phyloP scores from a whole-genome alignment of 345 rosid species.

The Brassica napus region Da-Ae NC_063446.1:2895501-2896000 shows the following conservation, averaged over 20 bases:
- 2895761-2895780: slow-evolving; percentile 84
- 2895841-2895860: slow-evolving; percentile 58
- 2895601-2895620: slow-evolving; percentile 90
- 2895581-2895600: slow-evolving; percentile 66
- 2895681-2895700: slow-evolving; percentile 2
- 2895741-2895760: slow-evolving; percentile 69
- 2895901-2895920: slow-evolving; percentile 51
- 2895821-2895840: slow-evolving; percentile 63
- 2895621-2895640: slow-evolving; percentile 89
- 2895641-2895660: slow-evolving; percentile 81
- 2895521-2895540: slow-evolving; percentile 59
- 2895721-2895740: neutral
- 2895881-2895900: slow-evolving; percentile 73
- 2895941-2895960: slow-evolving; percentile 79
- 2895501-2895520: slow-evolving; percentile 91
- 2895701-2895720: slow-evolving; percentile 23
- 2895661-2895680: slow-evolving; percentile 69
- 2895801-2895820: slow-evolving; percentile 94
- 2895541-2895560: slow-evolving; percentile 1
- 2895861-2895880: slow-evolving; percentile 50
- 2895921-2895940: slow-evolving; percentile 76
- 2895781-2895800: slow-evolving; percentile 85
- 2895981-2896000: slow-evolving; percentile 96
- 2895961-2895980: slow-evolving; percentile 90
- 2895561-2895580: neutral